A percentile compares a stretch with the other conserved stretches of the same genome.
Evolutionary conservation across 306 rosid genomes (phyloP).

Genomic region (Comarum palustre): DNA sequence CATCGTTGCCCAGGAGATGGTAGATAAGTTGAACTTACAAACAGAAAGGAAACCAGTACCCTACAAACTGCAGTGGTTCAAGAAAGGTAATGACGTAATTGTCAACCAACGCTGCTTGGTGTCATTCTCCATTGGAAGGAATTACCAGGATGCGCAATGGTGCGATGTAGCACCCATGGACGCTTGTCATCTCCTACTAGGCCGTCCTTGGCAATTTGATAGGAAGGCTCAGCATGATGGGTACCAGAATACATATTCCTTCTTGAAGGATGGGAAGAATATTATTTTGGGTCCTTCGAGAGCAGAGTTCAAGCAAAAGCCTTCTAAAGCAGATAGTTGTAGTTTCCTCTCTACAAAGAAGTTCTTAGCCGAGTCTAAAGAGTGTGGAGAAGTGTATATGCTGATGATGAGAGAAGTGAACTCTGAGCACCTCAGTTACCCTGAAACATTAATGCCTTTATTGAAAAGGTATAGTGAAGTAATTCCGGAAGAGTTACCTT

Average conservation of each 20-base stretch:
- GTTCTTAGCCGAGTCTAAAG: neutral
- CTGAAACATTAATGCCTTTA: neutral
- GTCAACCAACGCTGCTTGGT: neutral
- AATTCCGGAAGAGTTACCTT: neutral
- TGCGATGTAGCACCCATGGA: neutral
- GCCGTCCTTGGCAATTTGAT: neutral
- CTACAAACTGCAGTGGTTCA: neutral
- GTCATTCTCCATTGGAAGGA: too few species aligned
- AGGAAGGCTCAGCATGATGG: neutral
- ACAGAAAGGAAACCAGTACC: neutral
- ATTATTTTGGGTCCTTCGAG: neutral
- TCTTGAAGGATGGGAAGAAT: neutral
- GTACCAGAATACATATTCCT: neutral
- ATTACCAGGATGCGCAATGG: too few species aligned
- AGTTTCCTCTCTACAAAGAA: neutral
- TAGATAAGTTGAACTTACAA: neutral
- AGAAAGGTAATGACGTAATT: neutral
- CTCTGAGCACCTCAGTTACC: neutral
- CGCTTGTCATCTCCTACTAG: neutral
- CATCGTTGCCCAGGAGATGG: neutral
- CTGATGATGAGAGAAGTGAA: neutral
- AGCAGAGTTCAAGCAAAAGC: neutral
- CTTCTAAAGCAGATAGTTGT: neutral
- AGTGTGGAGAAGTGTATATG: neutral
- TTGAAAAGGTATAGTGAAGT: neutral